phyloP scores from a whole-genome alignment of 1,284 basidiomycete species.

The Ustilago vetiveriae region DNA sequence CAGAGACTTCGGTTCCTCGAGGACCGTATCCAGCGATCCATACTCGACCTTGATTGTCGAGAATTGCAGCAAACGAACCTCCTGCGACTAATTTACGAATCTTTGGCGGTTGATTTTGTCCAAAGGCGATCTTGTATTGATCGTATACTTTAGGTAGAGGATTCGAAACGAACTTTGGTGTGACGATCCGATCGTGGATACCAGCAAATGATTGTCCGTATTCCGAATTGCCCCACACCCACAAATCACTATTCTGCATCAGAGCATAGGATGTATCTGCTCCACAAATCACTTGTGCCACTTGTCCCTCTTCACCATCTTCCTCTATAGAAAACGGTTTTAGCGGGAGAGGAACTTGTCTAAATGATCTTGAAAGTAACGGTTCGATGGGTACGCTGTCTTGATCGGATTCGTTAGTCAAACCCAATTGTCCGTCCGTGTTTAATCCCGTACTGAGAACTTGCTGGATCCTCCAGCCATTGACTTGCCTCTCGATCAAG shows the following conservation, averaged over 20 bases:
- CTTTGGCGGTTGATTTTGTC: neutral
- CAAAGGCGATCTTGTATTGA: neutral
- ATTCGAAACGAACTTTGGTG: constrained; percentile 10
- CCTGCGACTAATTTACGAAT: constrained; percentile 28
- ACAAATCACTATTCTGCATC: constrained; percentile 17
- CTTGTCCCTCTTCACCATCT: neutral
- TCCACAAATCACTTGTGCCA: constrained; percentile 26
- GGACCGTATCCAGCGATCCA: constrained; percentile 32
- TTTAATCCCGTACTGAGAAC: constrained; percentile 34
- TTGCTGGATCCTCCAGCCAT: constrained; percentile 8
- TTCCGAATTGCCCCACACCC: constrained; percentile 57
- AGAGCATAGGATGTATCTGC: constrained; percentile 52
- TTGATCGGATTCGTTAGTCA: neutral
- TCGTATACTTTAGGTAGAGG: constrained; percentile 12
- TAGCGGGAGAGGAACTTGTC: neutral
- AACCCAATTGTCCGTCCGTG: constrained; percentile 55
- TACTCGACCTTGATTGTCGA: constrained; percentile 21
- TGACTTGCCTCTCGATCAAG: constrained; percentile 10
- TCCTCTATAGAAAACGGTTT: neutral
- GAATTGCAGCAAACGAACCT: constrained; percentile 25
- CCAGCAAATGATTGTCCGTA: constrained; percentile 49
- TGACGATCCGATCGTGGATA: constrained; percentile 16
- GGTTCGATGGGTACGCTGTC: constrained; percentile 17
- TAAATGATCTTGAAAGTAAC: constrained; percentile 10
- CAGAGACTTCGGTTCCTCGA: neutral